phyloP scores from a whole-genome alignment of 768 basidiomycete species.

The Cystofilobasidium macerans region DNA sequence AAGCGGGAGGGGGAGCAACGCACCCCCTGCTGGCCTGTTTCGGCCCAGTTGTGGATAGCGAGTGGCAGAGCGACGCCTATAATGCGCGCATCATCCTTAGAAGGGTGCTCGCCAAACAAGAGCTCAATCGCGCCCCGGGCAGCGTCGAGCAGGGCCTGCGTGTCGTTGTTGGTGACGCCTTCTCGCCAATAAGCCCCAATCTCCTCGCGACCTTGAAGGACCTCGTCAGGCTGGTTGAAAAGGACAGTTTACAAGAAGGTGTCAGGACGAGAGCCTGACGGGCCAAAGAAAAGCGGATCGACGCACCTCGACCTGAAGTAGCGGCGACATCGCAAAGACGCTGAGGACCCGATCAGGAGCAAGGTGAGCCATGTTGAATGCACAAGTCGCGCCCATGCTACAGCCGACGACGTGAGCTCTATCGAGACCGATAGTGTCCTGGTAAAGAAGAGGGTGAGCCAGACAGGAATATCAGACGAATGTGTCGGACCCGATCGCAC shows the following conservation, averaged over 20 bases:
- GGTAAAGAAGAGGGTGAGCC: not conserved
- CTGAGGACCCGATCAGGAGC: not conserved
- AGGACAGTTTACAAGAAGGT: not conserved
- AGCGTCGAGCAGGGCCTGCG: constrained; percentile 5
- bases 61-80: not conserved
- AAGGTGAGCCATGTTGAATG: not conserved
- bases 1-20: not conserved
- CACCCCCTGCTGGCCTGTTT: not conserved
- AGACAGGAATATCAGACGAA: too few relatives aligned
- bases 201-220: constrained; percentile 13
- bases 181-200: constrained; percentile 5
- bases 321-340: not conserved
- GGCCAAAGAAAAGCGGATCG: too few relatives aligned
- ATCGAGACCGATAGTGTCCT: constrained; percentile 3
- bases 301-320: constrained; percentile 1
- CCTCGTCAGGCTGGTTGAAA: constrained; percentile 4
- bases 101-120: constrained; percentile 10
- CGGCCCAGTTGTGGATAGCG: not conserved
- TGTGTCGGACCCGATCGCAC: not conserved
- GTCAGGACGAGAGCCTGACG: too few relatives aligned
- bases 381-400: constrained; percentile 1
- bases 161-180: constrained; percentile 7
- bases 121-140: constrained; percentile 16
- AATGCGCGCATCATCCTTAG: not conserved
- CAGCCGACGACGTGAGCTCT: constrained; percentile 7